Evolutionary conservation across 2,329 filamentous ascomycete species (phyloP).

Genomic region (Paraphaeosphaeria sporulosa): DNA sequence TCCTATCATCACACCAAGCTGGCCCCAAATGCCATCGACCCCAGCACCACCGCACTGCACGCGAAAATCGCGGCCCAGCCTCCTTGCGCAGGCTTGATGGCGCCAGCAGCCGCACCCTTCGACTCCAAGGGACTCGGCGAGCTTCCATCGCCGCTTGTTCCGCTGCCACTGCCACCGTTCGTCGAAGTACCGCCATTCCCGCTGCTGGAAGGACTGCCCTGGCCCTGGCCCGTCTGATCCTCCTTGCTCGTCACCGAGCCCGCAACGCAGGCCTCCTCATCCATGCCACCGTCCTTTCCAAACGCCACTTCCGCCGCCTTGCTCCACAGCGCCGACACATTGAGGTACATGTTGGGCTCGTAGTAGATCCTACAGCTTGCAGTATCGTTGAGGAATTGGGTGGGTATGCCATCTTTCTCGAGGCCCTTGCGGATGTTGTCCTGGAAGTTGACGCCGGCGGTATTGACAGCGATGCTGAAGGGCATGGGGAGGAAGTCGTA

Average conservation of each 20-base stretch:
- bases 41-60: constrained; percentile 19
- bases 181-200: background rate
- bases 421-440: constrained; percentile 48
- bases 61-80: constrained; percentile 22
- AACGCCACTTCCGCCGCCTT: constrained; percentile 42
- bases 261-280: constrained; percentile 36
- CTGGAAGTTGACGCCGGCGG: constrained; percentile 48
- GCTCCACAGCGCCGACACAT: constrained; percentile 63
- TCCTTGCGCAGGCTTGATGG: constrained; percentile 8
- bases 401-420: constrained; percentile 50
- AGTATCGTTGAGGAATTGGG: constrained; percentile 68
- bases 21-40: constrained; percentile 22
- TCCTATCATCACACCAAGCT: constrained; percentile 18
- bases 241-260: constrained; percentile 39
- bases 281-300: constrained; percentile 35
- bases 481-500: constrained; percentile 28
- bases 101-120: constrained; percentile 21
- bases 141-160: constrained; percentile 5
- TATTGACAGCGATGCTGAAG: constrained; percentile 29
- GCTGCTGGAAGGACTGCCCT: constrained; percentile 25
- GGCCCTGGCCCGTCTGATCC: constrained; percentile 35
- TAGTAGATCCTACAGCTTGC: constrained; percentile 69
- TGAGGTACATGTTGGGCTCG: constrained; percentile 60
- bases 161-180: constrained; percentile 13
- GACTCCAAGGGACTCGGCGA: constrained; percentile 9